These are phyloP conservation scores for Podila horticola DNA, from an alignment of 192 early-diverging fungal species.

Conservation along the genomic window DNA sequence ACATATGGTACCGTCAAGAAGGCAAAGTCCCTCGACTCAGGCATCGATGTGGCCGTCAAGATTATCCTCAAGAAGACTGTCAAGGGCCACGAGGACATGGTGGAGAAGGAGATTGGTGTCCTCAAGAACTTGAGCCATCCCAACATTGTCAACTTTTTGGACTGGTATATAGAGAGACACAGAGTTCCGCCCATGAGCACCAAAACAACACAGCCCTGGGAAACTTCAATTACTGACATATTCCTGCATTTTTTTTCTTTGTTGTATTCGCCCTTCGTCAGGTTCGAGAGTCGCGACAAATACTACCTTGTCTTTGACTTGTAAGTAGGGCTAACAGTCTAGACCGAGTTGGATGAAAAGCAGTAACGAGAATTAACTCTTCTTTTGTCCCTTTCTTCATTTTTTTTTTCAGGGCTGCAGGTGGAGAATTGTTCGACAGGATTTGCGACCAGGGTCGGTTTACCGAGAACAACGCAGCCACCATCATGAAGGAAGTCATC, in stretches of 20 bases:
- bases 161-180: constrained; percentile 65
- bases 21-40: constrained; percentile 73
- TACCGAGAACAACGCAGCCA: constrained; percentile 83
- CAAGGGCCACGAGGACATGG: constrained; percentile 86
- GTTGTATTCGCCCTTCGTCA: constrained; percentile 6
- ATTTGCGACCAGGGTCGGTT: constrained; percentile 83
- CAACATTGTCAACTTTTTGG: constrained; percentile 89
- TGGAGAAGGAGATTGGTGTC: constrained; percentile 91
- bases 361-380: not conserved
- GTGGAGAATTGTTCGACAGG: constrained; percentile 90
- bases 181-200: not conserved
- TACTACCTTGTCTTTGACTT: constrained; percentile 83
- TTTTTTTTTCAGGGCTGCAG: constrained; percentile 50
- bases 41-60: constrained; percentile 88
- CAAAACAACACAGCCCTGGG: too few species aligned
- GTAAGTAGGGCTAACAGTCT: constrained; percentile 38
- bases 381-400: not conserved
- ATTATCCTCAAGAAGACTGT: constrained; percentile 91
- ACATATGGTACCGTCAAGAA: constrained; percentile 80
- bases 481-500: constrained; percentile 78
- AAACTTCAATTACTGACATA: not conserved
- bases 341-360: constrained; percentile 1
- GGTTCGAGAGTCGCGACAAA: constrained; percentile 77
- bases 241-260: constrained; percentile 1
- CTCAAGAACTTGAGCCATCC: constrained; percentile 85